Base-by-base conservation (phyloP, 208 protist genomes). In the Acanthamoeba sp. region DNA sequence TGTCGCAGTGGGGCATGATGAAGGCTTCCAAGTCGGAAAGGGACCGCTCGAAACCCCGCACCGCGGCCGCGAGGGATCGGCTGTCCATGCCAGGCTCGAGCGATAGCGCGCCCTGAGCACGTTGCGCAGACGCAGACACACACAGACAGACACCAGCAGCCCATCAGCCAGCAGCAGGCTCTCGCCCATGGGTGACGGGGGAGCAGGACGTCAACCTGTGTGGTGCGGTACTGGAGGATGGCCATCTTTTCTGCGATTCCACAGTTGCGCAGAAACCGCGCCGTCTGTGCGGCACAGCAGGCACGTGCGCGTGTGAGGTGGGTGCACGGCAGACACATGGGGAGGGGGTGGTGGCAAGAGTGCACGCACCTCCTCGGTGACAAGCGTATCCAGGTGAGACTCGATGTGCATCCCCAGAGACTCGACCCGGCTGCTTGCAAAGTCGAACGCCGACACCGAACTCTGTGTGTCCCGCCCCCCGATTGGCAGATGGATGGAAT, bases 321-420 rank as follows among this genome's bases (percentile, higher is more conserved):
- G n/a, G n/a, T n/a, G n/a, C n/a, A n/a, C n/a, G n/a, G n/a, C n/a
- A n/a, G n/a, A n/a, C n/a, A n/a, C n/a, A n/a, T n/a, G n/a, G n/a
- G n/a, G n/a, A n/a, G n/a, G n/a, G n/a, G n/a, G n/a, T n/a, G n/a
- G n/a, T n/a, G n/a, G n/a, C n/a, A n/a, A n/a, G n/a, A n/a, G n/a
- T n/a, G n/a, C n/a, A 22, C 62, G 50, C 32, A 92, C 87, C 87
- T 92, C 59, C 66, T 96, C 95, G 7, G 91, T 93, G 0, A 96
- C 95, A 18, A 96, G 48, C 5, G 95, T 96, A 16, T 96, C 95
- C 92, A 96, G 89, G 29, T 96, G 95, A 1, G 91, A 93, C 24
- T 96, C 94, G 3, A 96, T 82, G 36, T 94, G 73, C 48, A 89
- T 62, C 22, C 45, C 62, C 20, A 95, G 29, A 34, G 40, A n/a